These are phyloP conservation scores for Ampelomyces quisqualis DNA, from an alignment of 2,329 filamentous ascomycete species.

Conservation along the genomic window DNA sequence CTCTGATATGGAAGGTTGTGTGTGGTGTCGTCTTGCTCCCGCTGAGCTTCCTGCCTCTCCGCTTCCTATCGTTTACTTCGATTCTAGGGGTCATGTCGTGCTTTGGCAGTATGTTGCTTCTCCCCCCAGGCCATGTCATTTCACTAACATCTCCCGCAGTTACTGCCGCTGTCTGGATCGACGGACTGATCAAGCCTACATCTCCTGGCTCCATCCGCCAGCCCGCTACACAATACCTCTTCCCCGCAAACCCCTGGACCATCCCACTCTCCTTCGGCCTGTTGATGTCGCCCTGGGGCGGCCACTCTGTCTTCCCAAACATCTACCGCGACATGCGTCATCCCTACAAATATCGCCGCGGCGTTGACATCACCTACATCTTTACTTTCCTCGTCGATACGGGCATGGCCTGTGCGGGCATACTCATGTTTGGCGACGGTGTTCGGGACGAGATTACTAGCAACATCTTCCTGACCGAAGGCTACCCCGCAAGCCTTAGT, in stretches of 20 bases:
- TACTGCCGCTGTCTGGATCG: conserved; percentile 76
- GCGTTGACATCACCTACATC: conserved; percentile 76
- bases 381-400: conserved; percentile 84
- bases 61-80: conserved; percentile 84
- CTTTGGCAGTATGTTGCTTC: conserved; percentile 72
- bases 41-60: conserved; percentile 79
- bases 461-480: conserved; percentile 74
- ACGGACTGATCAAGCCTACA: conserved; percentile 81
- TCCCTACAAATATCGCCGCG: conserved; percentile 75
- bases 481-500: conserved; percentile 73
- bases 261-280: conserved; percentile 86
- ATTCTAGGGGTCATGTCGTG: conserved; percentile 90
- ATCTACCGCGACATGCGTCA: conserved; percentile 78
- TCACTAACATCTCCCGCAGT: conserved; percentile 56
- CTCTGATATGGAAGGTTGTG: conserved; percentile 79
- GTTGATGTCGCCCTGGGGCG: conserved; percentile 79
- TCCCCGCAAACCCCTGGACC: conserved; percentile 83
- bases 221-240: conserved; percentile 75
- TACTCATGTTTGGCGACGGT: conserved; percentile 93
- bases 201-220: conserved; percentile 79
- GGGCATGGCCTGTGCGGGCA: conserved; percentile 76
- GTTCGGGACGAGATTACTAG: conserved; percentile 87
- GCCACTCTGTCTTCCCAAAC: conserved; percentile 79
- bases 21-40: conserved; percentile 78
- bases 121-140: background rate